phyloP scores from a whole-genome alignment of 805 yeast species.

The Metahyphopichia silvanorum region DNA sequence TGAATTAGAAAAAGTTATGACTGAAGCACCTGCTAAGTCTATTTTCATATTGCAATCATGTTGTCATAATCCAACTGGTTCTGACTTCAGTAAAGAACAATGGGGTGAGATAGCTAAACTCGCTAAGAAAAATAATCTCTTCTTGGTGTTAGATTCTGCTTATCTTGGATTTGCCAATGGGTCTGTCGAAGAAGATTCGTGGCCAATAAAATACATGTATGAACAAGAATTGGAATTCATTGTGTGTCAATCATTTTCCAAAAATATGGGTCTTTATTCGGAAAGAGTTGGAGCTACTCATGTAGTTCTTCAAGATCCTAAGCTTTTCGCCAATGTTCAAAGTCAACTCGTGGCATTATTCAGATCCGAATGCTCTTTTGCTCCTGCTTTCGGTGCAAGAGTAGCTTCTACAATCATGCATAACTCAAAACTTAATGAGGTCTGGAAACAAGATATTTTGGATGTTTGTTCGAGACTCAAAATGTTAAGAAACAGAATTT shows the following conservation, averaged over 20 bases:
- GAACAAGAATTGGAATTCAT: constrained; percentile 39
- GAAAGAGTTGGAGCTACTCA: constrained; percentile 39
- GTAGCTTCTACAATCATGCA: constrained; percentile 31
- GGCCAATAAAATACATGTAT: constrained; percentile 34
- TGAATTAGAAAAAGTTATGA: constrained; percentile 20
- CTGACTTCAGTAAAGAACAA: constrained; percentile 34
- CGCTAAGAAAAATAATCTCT: constrained; percentile 20
- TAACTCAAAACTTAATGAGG: constrained; percentile 14
- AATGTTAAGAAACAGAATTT: constrained; percentile 26
- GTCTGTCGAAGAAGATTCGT: constrained; percentile 54
- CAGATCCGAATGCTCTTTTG: constrained; percentile 43
- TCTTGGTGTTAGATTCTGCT: constrained; percentile 37
- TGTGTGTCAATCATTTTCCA: constrained; percentile 38
- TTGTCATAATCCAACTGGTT: constrained; percentile 46
- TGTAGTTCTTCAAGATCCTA: constrained; percentile 20
- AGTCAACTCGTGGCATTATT: constrained; percentile 29
- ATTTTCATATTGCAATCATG: constrained; percentile 40
- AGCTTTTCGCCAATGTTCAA: constrained; percentile 11
- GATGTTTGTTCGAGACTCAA: constrained; percentile 29
- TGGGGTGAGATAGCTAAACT: constrained; percentile 30
- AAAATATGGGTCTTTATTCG: constrained; percentile 40
- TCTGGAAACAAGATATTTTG: constrained; percentile 36
- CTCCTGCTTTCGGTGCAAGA: constrained; percentile 47
- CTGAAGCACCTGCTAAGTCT: constrained; percentile 26
- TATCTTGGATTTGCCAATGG: constrained; percentile 49